Evolutionary conservation across 805 yeast genomes (phyloP).

Genomic region (Starmerella cellae): DNA sequence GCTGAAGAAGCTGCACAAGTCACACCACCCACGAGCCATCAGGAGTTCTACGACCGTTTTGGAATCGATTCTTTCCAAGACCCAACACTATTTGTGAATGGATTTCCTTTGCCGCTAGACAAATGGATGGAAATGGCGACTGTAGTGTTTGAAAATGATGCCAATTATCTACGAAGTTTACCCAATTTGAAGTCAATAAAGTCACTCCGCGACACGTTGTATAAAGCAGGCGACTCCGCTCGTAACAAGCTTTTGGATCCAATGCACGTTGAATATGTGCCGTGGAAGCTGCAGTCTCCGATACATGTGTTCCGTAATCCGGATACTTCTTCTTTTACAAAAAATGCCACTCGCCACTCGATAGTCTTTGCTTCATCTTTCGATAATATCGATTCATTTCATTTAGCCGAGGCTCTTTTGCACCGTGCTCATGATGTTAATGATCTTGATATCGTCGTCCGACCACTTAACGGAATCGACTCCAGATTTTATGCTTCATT

Average conservation of each 20-base stretch:
- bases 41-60: constrained; percentile 26
- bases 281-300: constrained; percentile 12
- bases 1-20: background rate
- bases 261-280: background rate
- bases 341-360: background rate
- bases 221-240: constrained; percentile 6
- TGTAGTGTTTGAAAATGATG: constrained; percentile 38
- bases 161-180: constrained; percentile 22
- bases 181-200: constrained; percentile 6
- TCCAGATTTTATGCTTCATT: constrained; percentile 8
- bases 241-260: constrained; percentile 16
- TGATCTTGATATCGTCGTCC: constrained; percentile 11
- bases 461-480: constrained; percentile 14
- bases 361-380: constrained; percentile 13
- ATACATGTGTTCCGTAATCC: constrained; percentile 7
- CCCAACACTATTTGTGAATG: constrained; percentile 57
- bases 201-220: constrained; percentile 15
- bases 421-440: background rate
- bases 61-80: constrained; percentile 30
- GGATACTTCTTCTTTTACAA: background rate
- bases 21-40: background rate
- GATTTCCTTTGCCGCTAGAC: constrained; percentile 26
- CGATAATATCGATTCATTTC: background rate
- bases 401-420: constrained; percentile 7
- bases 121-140: constrained; percentile 23